Evolutionary conservation across 345 rosid genomes (phyloP).

Genomic region (Kernera saxatilis): DNA sequence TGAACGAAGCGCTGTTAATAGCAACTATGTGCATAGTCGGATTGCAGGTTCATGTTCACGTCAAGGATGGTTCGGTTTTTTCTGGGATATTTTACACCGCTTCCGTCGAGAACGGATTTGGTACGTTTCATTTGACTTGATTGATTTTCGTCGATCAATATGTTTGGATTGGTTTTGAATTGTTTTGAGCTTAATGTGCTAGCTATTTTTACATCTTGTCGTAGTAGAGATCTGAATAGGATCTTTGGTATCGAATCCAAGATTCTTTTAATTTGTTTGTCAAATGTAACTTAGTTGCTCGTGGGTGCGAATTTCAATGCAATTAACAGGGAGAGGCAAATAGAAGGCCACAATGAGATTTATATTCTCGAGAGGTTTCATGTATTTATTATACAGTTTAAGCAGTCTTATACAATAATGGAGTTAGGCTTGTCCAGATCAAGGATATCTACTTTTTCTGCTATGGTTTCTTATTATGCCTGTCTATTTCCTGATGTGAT

Average conservation of each 20-base stretch:
- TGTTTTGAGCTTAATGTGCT: neutral
- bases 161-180: neutral
- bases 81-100: constrained; percentile 82
- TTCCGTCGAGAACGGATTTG: constrained; percentile 55
- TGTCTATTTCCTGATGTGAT: neutral
- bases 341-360: neutral
- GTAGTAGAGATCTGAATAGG: neutral
- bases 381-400: neutral
- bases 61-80: constrained; percentile 73
- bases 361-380: neutral
- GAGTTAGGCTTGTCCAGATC: neutral
- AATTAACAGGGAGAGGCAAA: neutral
- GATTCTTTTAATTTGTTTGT: neutral
- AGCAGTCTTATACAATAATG: neutral
- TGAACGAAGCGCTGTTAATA: constrained; percentile 53
- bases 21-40: constrained; percentile 75
- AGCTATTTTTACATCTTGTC: neutral
- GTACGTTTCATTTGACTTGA: constrained; percentile 22
- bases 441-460: neutral
- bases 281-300: neutral
- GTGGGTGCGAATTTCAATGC: neutral
- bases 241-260: constrained; percentile 23
- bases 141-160: neutral
- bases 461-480: neutral
- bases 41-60: constrained; percentile 70